Conservation (phyloP, 1,284 basidiomycete genomes). For the Cutaneotrichosporon dermatis region DNA sequence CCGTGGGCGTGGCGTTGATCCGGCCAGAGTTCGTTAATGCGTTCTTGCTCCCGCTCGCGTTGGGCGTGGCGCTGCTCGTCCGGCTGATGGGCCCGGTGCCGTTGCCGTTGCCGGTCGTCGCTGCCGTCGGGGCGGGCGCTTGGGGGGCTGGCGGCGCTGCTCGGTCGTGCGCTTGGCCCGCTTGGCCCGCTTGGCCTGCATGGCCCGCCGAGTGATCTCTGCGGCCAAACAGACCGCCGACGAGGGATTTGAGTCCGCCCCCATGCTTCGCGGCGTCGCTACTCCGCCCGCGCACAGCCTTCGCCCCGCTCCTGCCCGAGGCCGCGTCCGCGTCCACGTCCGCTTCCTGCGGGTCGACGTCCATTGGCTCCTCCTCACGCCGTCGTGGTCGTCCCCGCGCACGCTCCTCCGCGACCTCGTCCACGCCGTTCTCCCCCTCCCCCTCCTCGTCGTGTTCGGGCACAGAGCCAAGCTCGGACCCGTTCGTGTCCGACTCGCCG, state of each 20-base stretch:
- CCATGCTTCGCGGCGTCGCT: not conserved
- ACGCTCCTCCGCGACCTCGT: slow-evolving; percentile 1
- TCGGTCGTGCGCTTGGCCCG: slow-evolving; percentile 1
- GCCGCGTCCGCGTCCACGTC: not conserved
- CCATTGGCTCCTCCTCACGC: slow-evolving; percentile 11
- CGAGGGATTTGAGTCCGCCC: slow-evolving; percentile 10
- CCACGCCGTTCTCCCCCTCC: slow-evolving; percentile 5
- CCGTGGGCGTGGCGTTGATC: not conserved
- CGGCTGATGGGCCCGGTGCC: too few species aligned
- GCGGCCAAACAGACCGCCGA: slow-evolving; percentile 17
- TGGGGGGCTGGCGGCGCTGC: not conserved
- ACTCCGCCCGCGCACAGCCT: not conserved
- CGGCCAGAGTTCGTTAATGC: too few species aligned
- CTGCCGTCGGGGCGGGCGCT: not conserved
- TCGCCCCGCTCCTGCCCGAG: too few species aligned
- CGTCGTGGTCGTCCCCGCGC: slow-evolving; percentile 6
- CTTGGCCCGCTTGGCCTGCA: not conserved
- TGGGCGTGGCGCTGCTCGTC: too few species aligned
- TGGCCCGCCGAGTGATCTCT: not conserved
- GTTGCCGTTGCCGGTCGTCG: not conserved
- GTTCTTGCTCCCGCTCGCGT: too few species aligned
- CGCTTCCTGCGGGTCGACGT: slow-evolving; percentile 11
- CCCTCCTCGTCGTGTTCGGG: slow-evolving; percentile 4
- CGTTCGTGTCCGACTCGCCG: not conserved
- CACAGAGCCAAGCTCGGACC: not conserved